Evolutionary conservation across 148 eudicot genomes (phyloP).

Genomic region (Dysphania ambrosioides): DNA sequence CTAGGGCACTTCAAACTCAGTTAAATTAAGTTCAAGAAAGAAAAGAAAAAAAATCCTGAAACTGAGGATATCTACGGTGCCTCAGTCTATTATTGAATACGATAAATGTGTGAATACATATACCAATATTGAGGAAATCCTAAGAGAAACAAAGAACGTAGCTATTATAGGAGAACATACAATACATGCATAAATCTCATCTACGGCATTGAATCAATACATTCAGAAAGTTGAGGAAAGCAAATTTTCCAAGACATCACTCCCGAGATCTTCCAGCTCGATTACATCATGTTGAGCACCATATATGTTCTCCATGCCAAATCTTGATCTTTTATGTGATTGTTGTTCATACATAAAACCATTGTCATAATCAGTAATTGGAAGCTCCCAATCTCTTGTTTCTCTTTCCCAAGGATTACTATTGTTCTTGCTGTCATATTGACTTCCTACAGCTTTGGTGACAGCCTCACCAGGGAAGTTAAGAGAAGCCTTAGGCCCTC

Average conservation of each 20-base stretch:
- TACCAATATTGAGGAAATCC: no score
- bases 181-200: no score
- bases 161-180: no score
- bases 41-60: no score
- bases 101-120: no score
- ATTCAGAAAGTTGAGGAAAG: slow-evolving; percentile 24
- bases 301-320: slow-evolving; percentile 23
- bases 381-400: slow-evolving; percentile 24
- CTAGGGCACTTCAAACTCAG: no score
- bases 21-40: no score
- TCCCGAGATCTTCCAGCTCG: slow-evolving; percentile 73
- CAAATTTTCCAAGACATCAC: slow-evolving; percentile 67
- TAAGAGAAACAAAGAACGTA: no score
- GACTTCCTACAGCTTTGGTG: slow-evolving; percentile 15
- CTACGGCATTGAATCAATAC: no score
- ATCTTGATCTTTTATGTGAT: slow-evolving; percentile 29
- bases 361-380: slow-evolving; percentile 17
- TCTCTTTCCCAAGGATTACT: slow-evolving; percentile 33
- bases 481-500: slow-evolving; percentile 62
- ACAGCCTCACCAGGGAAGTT: slow-evolving; percentile 52
- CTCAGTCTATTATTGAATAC: no score
- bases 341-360: slow-evolving; percentile 17
- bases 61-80: no score
- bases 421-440: not conserved
- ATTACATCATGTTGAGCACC: slow-evolving; percentile 28